A percentile compares a stretch with the other conserved stretches of the same genome.
Evolutionary conservation across 257 asterid species (phyloP).

Genomic region (Linaria vulgaris): DNA sequence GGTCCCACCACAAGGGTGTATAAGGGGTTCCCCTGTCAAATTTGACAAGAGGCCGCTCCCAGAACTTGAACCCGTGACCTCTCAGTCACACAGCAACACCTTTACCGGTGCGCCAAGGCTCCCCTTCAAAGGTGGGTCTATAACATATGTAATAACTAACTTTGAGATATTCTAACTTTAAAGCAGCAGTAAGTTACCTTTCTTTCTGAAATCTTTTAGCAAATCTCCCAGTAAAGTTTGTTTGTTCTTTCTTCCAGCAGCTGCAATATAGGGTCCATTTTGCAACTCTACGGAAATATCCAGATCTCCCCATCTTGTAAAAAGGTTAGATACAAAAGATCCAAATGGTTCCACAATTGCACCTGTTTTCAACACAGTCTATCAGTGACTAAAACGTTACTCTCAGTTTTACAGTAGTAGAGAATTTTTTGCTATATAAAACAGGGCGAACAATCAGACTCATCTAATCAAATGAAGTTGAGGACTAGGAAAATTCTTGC

Average conservation of each 20-base stretch:
- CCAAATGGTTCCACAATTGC: slow-evolving; percentile 97
- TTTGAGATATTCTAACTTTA: not conserved
- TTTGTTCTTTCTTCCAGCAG: slow-evolving; percentile 77
- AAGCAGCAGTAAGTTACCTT: slow-evolving; percentile 46
- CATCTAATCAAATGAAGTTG: not conserved
- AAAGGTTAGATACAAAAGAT: slow-evolving; percentile 93
- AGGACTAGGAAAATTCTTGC: not conserved
- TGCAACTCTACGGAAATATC: slow-evolving; percentile 82
- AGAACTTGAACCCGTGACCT: too few relatives aligned
- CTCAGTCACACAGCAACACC: too few relatives aligned
- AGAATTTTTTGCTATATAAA: slow-evolving; percentile 1
- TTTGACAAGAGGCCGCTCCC: too few relatives aligned
- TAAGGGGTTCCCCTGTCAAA: too few relatives aligned
- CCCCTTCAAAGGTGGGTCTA: too few relatives aligned
- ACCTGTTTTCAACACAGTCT: slow-evolving; percentile 55
- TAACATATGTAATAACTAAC: too few relatives aligned
- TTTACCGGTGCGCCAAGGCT: too few relatives aligned
- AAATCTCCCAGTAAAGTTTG: slow-evolving; percentile 59
- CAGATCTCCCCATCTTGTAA: slow-evolving; percentile 95
- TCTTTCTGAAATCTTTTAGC: slow-evolving; percentile 57
- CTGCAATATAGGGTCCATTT: slow-evolving; percentile 60
- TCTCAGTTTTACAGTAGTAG: slow-evolving; percentile 1
- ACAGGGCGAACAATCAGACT: not conserved
- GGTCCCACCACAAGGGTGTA: too few relatives aligned
- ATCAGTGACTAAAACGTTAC: slow-evolving; percentile 6